Evolutionary conservation across 352 stramenopile species (phyloP), one percentile per base, ranked within the genome.

Genomic region (Phytophthora pini): DNA sequence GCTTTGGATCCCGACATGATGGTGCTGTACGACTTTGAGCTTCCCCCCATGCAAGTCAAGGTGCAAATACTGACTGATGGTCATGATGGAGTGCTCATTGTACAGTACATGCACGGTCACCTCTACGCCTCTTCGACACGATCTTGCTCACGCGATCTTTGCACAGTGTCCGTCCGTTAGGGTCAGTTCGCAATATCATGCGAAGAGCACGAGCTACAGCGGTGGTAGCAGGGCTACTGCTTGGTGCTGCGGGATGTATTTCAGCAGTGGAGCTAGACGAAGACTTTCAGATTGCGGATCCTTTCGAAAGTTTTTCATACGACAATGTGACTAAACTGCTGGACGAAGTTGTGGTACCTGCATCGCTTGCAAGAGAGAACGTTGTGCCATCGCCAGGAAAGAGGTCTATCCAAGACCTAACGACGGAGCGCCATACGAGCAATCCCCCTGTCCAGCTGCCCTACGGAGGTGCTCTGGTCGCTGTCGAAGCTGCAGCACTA

Each of bases 401-500:
- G 11, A 27, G 31, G 29, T 41, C 39, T 51, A 52, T 43, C 24
- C 61, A 38, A 56, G 53, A 32, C 62, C 45, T 39, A 24, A 46
- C 40, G 11, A 53, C 24, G 22, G 22, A 49, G 24, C 41, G 44
- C 15, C 50, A 54, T 13, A 13, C 32, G 11, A 50, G 29, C 49
- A 44, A 1, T 13, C 26, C 53, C 17, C 31, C 39, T 1, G 45
- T 43, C 1, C 31, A 5, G 12, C 32, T 64, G 26, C 56, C 56
- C 0, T 65, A 62, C 40, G 68, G 56, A 41, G 56, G 68, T 20
- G 54, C 70, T 3, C 29, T 76, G 8, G 70, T 79, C 3, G 70
- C 70, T 13, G 31, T 76, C 15, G 52, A 79, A 65, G 67, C 62
- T 29, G 62, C 66, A 5, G 70, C 54, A 57, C 56, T 79, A 17